phyloP scores from a whole-genome alignment of 2,329 filamentous ascomycete genomes.

The Eutypella sp. region DNA sequence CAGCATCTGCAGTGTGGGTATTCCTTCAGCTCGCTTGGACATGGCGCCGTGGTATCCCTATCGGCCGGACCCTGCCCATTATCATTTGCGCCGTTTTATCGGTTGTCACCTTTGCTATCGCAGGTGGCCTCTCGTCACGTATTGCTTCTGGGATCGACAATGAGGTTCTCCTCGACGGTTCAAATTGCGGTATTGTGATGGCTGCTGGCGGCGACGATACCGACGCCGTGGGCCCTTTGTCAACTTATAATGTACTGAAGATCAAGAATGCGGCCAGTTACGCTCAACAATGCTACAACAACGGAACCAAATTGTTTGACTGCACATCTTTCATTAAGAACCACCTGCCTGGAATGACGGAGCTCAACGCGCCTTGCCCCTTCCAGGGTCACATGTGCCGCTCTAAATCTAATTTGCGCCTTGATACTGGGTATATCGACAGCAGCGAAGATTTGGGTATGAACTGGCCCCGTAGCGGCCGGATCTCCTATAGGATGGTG shows the following conservation, averaged over 20 bases:
- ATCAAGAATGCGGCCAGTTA: background rate
- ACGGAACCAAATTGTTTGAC: background rate
- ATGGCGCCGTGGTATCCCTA: background rate
- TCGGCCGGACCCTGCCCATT: background rate
- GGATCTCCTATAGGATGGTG: background rate
- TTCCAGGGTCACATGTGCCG: background rate
- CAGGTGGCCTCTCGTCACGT: background rate
- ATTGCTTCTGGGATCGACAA: background rate
- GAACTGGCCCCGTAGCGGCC: background rate
- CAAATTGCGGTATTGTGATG: background rate
- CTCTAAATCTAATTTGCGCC: background rate
- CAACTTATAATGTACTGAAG: background rate
- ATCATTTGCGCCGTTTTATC: background rate
- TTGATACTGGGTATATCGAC: background rate
- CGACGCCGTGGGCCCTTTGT: background rate
- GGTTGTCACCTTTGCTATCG: background rate
- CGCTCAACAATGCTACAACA: background rate
- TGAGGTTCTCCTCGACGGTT: background rate
- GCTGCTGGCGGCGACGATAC: no score
- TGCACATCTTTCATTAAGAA: background rate
- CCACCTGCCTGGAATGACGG: no score
- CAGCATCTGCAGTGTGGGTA: no score
- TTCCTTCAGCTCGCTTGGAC: background rate
- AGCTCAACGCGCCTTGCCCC: background rate
- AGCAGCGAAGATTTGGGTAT: background rate